Evolutionary conservation across 441 rosid species (phyloP).

Genomic region (Eruca vesicaria): DNA sequence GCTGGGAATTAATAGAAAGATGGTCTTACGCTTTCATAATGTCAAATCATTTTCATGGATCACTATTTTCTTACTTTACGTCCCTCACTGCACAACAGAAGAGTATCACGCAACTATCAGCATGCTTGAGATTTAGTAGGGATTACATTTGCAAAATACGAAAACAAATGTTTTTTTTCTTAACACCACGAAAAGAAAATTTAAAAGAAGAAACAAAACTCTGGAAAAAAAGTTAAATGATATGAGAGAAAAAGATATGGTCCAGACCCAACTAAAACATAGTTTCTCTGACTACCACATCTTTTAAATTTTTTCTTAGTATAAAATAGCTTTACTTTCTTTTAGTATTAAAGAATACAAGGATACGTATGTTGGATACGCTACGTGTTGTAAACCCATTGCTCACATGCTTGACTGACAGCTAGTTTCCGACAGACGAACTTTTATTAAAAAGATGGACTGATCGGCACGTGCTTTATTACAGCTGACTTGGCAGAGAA

Average conservation of each 20-base stretch:
- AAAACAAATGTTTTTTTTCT: not conserved
- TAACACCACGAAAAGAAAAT: no score
- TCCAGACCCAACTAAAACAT: slow-evolving; percentile 25
- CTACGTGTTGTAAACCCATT: not conserved
- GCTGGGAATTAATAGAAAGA: not conserved
- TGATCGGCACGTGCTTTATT: slow-evolving; percentile 19
- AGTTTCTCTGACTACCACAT: slow-evolving; percentile 6
- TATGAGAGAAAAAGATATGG: slow-evolving; percentile 39
- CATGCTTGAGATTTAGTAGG: not conserved
- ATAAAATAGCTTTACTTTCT: not conserved
- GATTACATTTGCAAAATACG: not conserved
- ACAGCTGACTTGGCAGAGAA: slow-evolving; percentile 19
- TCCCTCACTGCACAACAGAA: not conserved
- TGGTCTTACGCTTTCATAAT: not conserved
- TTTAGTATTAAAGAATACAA: not conserved
- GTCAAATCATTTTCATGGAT: slow-evolving; percentile 5
- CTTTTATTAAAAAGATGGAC: slow-evolving; percentile 14
- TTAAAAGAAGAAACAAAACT: not conserved
- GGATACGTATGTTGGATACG: slow-evolving; percentile 3
- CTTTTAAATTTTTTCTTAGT: no score
- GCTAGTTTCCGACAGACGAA: slow-evolving; percentile 17
- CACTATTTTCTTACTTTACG: not conserved
- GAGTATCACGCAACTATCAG: not conserved
- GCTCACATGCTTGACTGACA: slow-evolving; percentile 20
- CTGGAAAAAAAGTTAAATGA: not conserved